Base-by-base conservation (phyloP, 1,139 yeast species). In the Geotrichum reessii region DNA sequence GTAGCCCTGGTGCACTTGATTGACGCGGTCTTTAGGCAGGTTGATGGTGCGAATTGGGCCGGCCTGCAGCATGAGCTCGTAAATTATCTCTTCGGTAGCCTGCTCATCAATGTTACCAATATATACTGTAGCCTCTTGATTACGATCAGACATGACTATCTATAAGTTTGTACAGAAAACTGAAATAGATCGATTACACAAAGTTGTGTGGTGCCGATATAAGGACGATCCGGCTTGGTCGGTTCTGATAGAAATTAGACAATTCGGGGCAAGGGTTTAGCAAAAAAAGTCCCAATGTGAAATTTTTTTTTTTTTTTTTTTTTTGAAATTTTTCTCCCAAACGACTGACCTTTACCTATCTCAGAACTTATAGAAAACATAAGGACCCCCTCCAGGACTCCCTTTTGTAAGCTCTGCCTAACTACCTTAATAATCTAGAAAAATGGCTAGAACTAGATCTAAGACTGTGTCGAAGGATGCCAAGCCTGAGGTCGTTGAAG, bases 21-120 rank as follows among this genome's bases (percentile, higher is more conserved):
- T 74, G 4, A 90, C 78, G 63, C 92, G 78, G 68, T 91, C 97
- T 66, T 83, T 84, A 4, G 98, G 98, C 65, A 93, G 76, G 64
- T 86, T 80, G 12, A 93, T 78, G 40, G 82, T 78, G 53, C 77
- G 76, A 4, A 93, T 80, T 0, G 97, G 96, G 0, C 95, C 95
- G 56, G 89, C 85, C 70, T 93, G 99, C 12, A 88, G 73, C 71
- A 91, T 86, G 40, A 93, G 78, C 71, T 93, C 99, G 69, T 86
- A 89, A 54, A 95, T 72, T 33, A 74, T 58, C 1, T 79, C 73
- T 63, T 87, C 95, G 0, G 83, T 82, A 1, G 84, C 95, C 53
- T 82, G 80, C 2, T 85, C 83, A 64, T 89, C 97, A 9, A 93
- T 74, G 65, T 90, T 90, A 0, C 98, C 98, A 27, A 92, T 81